These are phyloP conservation scores for Lumnitzera littorea DNA, from an alignment of 345 rosid genomes.

Conservation along the genomic window DNA sequence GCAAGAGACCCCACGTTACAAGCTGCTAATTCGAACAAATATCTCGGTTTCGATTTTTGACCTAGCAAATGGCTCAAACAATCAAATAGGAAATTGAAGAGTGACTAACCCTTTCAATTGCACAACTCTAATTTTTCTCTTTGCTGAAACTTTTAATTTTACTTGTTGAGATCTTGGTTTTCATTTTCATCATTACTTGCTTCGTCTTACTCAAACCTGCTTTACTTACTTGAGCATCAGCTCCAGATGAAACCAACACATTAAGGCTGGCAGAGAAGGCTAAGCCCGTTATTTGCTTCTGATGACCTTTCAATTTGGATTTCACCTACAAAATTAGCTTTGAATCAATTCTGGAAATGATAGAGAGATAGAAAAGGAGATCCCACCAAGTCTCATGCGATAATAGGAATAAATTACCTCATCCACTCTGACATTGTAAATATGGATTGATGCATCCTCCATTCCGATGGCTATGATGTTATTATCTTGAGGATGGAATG, in stretches of 20 bases:
- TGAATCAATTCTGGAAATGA: background rate
- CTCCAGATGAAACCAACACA: constrained; percentile 71
- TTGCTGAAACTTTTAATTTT: constrained; percentile 49
- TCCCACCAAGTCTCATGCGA: background rate
- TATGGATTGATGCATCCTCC: constrained; percentile 87
- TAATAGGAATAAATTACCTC: constrained; percentile 35
- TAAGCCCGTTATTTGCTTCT: constrained; percentile 63
- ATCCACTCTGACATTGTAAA: constrained; percentile 72
- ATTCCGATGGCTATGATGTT: constrained; percentile 87
- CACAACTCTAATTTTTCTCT: background rate
- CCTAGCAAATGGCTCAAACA: background rate
- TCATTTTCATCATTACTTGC: too few relatives aligned
- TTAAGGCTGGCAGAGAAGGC: constrained; percentile 62
- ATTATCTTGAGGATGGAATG: constrained; percentile 87
- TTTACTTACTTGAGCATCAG: constrained; percentile 73
- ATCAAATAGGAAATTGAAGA: too few relatives aligned
- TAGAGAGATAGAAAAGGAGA: background rate
- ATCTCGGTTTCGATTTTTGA: background rate
- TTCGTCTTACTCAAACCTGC: too few relatives aligned
- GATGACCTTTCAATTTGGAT: constrained; percentile 68
- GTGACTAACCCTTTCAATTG: background rate
- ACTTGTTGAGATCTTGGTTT: constrained; percentile 26
- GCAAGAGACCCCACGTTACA: background rate
- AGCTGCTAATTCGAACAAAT: too few relatives aligned
- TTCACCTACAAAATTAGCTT: constrained; percentile 38